Conservation (phyloP, 768 basidiomycete species). For the Clavaria fumosa region DNA sequence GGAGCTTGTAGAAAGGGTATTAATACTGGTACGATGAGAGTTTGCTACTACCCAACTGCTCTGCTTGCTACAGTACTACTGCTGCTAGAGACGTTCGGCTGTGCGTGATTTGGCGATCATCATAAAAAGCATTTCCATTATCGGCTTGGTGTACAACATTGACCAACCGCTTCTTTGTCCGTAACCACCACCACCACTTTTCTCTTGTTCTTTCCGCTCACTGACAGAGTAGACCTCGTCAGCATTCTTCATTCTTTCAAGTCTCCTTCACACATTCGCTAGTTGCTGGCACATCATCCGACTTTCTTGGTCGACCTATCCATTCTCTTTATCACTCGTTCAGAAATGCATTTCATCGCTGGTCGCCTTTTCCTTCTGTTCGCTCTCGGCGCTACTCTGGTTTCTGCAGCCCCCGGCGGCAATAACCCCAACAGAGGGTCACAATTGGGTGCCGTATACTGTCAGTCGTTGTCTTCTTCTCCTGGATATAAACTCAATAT, state of each 20-base stretch:
- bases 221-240: background rate
- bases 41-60: no score
- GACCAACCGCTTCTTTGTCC: background rate
- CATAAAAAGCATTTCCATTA: no score
- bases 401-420: background rate
- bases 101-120: no score
- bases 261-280: background rate
- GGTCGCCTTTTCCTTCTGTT: no score
- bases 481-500: background rate
- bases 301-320: background rate
- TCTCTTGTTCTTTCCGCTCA: background rate
- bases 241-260: background rate
- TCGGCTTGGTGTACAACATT: no score
- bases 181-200: background rate
- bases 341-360: no score
- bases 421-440: constrained; percentile 8
- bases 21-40: no score
- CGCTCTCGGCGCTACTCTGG: constrained; percentile 2
- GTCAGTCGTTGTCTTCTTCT: constrained; percentile 6
- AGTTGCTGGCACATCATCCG: no score
- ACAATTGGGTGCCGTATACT: constrained; percentile 11
- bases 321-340: constrained; percentile 2
- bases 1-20: no score
- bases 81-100: no score
- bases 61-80: no score